phyloP scores from a whole-genome alignment of 1,284 basidiomycete species.

The Tylopilus sp. region DNA sequence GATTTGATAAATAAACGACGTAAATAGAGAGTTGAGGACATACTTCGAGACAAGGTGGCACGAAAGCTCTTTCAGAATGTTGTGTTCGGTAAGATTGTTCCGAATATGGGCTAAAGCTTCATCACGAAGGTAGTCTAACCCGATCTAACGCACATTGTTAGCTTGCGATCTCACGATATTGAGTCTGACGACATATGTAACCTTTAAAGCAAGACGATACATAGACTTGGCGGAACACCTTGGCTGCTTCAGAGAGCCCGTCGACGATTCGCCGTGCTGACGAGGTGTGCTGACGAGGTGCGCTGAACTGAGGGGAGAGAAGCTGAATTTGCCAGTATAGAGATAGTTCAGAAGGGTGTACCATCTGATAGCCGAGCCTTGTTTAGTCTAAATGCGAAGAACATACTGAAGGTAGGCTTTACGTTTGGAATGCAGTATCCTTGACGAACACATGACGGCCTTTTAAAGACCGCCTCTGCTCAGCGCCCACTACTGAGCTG shows the following conservation, averaged over 20 bases:
- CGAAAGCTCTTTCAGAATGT: constrained; percentile 34
- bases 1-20: background rate
- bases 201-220: constrained; percentile 41
- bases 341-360: constrained; percentile 38
- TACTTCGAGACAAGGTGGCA: constrained; percentile 32
- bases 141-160: constrained; percentile 24
- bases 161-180: background rate
- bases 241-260: constrained; percentile 15
- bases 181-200: constrained; percentile 7
- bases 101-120: constrained; percentile 30
- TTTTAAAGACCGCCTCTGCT: constrained; percentile 7
- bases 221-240: constrained; percentile 43
- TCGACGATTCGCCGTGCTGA: background rate
- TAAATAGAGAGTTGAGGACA: background rate
- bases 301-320: constrained; percentile 24
- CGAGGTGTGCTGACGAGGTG: too few relatives aligned
- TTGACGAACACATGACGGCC: constrained; percentile 32
- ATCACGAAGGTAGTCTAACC: constrained; percentile 30
- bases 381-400: background rate
- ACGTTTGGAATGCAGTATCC: constrained; percentile 34
- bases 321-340: constrained; percentile 26
- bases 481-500: constrained; percentile 1
- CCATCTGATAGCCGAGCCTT: constrained; percentile 26
- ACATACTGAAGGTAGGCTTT: background rate
- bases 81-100: constrained; percentile 33